Evolutionary conservation across 306 rosid species (phyloP).

Genomic region (Cucurbita argyrosperma): DNA sequence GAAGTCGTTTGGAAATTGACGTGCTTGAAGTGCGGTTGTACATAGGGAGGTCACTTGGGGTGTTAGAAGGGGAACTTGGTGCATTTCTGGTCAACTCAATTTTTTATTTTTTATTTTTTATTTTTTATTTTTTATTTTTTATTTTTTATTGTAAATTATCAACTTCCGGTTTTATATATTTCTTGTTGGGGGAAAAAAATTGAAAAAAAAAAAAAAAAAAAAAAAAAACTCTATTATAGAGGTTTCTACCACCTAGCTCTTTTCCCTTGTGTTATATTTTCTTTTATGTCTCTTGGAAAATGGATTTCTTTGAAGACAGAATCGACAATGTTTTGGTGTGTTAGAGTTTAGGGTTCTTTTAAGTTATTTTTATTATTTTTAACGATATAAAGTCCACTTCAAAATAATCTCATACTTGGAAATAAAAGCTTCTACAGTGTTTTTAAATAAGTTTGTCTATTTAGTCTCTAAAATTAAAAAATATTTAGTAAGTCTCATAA

Average conservation of each 20-base stretch:
- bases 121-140: background rate
- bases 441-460: too few species aligned
- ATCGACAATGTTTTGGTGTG: background rate
- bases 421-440: too few species aligned
- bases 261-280: background rate
- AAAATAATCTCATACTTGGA: too few species aligned
- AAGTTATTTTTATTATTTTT: too few species aligned
- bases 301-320: background rate
- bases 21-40: background rate
- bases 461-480: too few species aligned
- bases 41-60: background rate
- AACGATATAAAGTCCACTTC: too few species aligned
- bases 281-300: background rate
- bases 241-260: background rate
- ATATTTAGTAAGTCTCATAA: too few species aligned
- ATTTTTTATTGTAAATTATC: background rate
- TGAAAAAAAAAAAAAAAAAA: too few species aligned
- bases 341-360: background rate
- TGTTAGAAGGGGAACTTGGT: background rate
- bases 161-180: background rate
- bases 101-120: background rate
- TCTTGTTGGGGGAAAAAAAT: background rate
- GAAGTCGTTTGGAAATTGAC: background rate
- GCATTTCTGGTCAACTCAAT: background rate
- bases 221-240: background rate